A percentile compares a stretch with the other conserved stretches of the same genome.
These are phyloP conservation scores for Globisporangium perplexum DNA, from an alignment of 352 stramenopile species.

Conservation along the genomic window DNA sequence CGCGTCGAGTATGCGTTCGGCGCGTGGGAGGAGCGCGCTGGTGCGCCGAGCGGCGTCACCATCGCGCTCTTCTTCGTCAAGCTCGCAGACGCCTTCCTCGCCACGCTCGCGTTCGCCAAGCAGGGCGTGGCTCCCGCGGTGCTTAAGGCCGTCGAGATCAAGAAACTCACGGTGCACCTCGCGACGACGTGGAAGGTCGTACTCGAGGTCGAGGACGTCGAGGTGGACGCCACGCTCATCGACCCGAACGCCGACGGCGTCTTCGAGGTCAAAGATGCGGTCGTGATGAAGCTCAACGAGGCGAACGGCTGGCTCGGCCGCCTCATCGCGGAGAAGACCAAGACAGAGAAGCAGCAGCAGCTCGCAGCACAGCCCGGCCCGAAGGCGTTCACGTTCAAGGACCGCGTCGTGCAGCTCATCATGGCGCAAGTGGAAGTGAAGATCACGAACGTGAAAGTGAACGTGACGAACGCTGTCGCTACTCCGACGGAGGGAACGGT, in stretches of 20 bases:
- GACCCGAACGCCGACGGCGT: constrained; percentile 34
- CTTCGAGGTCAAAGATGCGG: constrained; percentile 41
- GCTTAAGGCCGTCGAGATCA: constrained; percentile 29
- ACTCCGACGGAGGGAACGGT: not conserved
- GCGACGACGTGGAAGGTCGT: constrained; percentile 50
- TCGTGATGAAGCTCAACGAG: constrained; percentile 52
- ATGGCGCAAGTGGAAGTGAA: constrained; percentile 57
- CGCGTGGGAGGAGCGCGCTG: constrained; percentile 26
- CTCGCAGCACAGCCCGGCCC: constrained; percentile 15
- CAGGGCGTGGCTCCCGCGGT: constrained; percentile 43
- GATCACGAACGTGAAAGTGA: constrained; percentile 34
- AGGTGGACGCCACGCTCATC: constrained; percentile 31
- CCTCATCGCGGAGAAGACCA: constrained; percentile 32
- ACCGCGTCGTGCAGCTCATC: constrained; percentile 54
- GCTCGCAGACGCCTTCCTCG: constrained; percentile 42
- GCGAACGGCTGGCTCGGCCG: constrained; percentile 27
- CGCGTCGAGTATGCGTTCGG: constrained; percentile 46
- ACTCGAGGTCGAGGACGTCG: constrained; percentile 41
- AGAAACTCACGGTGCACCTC: constrained; percentile 41
- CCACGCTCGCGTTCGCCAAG: constrained; percentile 52
- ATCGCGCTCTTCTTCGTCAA: constrained; percentile 52
- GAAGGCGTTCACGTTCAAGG: constrained; percentile 44
- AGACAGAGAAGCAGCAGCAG: constrained; percentile 23
- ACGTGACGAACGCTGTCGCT: constrained; percentile 20
- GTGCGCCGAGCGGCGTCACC: constrained; percentile 34